These are phyloP conservation scores for Dothistroma septosporum DNA, from an alignment of 2,329 filamentous ascomycete species.

Conservation along the genomic window DNA sequence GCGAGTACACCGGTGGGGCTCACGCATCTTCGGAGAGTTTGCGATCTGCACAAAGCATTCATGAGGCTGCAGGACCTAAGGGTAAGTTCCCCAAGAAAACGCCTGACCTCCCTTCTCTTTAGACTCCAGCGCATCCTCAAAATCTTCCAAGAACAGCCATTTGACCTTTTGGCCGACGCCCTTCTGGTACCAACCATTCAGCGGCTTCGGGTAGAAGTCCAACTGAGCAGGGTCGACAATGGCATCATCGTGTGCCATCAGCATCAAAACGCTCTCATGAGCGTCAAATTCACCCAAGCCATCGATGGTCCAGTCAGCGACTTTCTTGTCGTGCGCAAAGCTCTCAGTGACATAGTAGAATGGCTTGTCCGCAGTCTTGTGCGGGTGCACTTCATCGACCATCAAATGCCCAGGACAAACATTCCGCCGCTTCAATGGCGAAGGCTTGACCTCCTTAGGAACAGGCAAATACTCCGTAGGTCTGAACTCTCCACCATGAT, in stretches of 20 bases:
- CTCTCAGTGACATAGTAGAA: slow-evolving; percentile 36
- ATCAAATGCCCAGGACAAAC: slow-evolving; percentile 44
- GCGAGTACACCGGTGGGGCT: background rate
- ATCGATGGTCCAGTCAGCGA: slow-evolving; percentile 33
- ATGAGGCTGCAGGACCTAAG: background rate
- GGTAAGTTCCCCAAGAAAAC: slow-evolving; percentile 23
- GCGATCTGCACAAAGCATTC: background rate
- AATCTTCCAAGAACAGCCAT: slow-evolving; percentile 49
- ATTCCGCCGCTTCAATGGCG: slow-evolving; percentile 21
- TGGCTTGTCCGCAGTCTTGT: slow-evolving; percentile 31
- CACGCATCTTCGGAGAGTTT: background rate
- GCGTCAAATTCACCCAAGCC: slow-evolving; percentile 33
- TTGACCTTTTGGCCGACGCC: slow-evolving; percentile 28
- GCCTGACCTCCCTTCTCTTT: slow-evolving; percentile 25
- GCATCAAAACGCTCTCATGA: slow-evolving; percentile 31
- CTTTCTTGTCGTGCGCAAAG: slow-evolving; percentile 36
- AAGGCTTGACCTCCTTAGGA: slow-evolving; percentile 31
- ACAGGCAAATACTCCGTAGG: slow-evolving; percentile 43
- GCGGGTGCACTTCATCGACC: slow-evolving; percentile 37
- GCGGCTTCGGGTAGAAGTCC: slow-evolving; percentile 40
- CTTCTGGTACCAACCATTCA: slow-evolving; percentile 33
- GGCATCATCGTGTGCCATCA: slow-evolving; percentile 33
- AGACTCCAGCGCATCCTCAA: slow-evolving; percentile 40
- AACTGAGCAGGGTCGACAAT: slow-evolving; percentile 29
- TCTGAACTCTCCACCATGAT: slow-evolving; percentile 36